Conservation (phyloP, 2,329 filamentous ascomycete species). For the Alternaria conjuncta region DNA sequence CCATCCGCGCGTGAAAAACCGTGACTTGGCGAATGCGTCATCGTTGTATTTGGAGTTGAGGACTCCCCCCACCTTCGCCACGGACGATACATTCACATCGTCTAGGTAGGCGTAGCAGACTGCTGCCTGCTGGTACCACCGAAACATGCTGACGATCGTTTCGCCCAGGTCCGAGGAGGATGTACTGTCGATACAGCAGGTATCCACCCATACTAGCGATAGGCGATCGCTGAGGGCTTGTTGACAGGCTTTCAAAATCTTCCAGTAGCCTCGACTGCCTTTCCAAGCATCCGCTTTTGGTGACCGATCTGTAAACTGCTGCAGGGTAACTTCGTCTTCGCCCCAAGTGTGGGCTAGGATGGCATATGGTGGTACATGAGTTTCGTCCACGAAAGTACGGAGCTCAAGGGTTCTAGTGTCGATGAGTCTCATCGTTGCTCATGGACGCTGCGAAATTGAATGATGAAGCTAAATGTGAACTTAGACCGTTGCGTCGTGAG, state of each 20-base stretch:
- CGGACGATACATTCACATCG: too few species aligned
- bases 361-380: constrained; percentile 19
- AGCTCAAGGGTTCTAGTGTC: constrained; percentile 9
- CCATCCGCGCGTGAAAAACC: constrained; percentile 1
- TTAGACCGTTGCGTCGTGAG: too few species aligned
- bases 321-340: constrained; percentile 16
- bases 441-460: too few species aligned
- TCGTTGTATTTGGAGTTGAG: too few species aligned
- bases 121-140: neutral
- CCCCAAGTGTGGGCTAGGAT: constrained; percentile 29
- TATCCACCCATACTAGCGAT: constrained; percentile 22
- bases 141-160: constrained; percentile 7
- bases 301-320: constrained; percentile 18
- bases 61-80: too few species aligned
- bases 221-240: constrained; percentile 11
- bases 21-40: too few species aligned
- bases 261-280: neutral
- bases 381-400: constrained; percentile 13
- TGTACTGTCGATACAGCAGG: constrained; percentile 15
- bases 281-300: too few species aligned
- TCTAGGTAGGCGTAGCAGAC: neutral
- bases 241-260: constrained; percentile 10
- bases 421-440: too few species aligned
- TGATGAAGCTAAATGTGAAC: too few species aligned
- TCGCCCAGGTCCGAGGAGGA: constrained; percentile 5